Evolutionary conservation across 371 early-diverging fungal genomes (phyloP).

Genomic region (Lichtheimia ornata): DNA sequence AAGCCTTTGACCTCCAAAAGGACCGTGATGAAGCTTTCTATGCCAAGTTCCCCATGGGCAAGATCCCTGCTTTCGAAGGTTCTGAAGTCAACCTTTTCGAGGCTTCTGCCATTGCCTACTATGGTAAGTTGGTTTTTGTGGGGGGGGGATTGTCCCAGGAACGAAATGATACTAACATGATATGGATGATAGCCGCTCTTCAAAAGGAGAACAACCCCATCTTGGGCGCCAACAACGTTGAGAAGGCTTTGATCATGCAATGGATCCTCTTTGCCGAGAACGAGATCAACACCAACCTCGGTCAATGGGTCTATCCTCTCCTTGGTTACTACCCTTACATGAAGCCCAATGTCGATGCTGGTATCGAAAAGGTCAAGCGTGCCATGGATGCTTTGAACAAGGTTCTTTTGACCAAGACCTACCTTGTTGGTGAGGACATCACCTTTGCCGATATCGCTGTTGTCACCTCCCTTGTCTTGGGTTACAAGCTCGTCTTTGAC

Average conservation of each 20-base stretch:
- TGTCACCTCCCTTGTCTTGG: slow-evolving; percentile 56
- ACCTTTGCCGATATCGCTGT: slow-evolving; percentile 88
- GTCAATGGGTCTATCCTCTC: slow-evolving; percentile 69
- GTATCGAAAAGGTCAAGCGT: slow-evolving; percentile 64
- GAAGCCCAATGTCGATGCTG: slow-evolving; percentile 68
- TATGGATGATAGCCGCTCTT: slow-evolving; percentile 46
- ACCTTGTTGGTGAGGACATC: slow-evolving; percentile 88
- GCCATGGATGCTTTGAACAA: slow-evolving; percentile 71
- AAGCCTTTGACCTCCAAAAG: slow-evolving; percentile 20
- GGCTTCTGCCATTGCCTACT: slow-evolving; percentile 87
- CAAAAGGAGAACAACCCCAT: slow-evolving; percentile 61
- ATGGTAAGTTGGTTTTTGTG: slow-evolving; percentile 39
- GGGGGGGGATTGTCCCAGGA: too few relatives aligned
- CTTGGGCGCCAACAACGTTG: slow-evolving; percentile 66
- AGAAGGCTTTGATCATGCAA: slow-evolving; percentile 79
- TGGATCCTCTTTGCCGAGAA: slow-evolving; percentile 77
- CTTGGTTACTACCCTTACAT: slow-evolving; percentile 64
- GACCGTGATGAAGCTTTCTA: slow-evolving; percentile 75
- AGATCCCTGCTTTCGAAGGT: slow-evolving; percentile 75
- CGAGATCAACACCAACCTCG: slow-evolving; percentile 35
- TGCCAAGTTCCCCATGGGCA: slow-evolving; percentile 81
- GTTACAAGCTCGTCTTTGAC: slow-evolving; percentile 64
- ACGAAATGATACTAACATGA: too few relatives aligned
- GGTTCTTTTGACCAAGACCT: slow-evolving; percentile 78
- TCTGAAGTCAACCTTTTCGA: slow-evolving; percentile 64